Base-by-base conservation (phyloP, 768 basidiomycete genomes). In the Sarcomyxa edulis region DNA sequence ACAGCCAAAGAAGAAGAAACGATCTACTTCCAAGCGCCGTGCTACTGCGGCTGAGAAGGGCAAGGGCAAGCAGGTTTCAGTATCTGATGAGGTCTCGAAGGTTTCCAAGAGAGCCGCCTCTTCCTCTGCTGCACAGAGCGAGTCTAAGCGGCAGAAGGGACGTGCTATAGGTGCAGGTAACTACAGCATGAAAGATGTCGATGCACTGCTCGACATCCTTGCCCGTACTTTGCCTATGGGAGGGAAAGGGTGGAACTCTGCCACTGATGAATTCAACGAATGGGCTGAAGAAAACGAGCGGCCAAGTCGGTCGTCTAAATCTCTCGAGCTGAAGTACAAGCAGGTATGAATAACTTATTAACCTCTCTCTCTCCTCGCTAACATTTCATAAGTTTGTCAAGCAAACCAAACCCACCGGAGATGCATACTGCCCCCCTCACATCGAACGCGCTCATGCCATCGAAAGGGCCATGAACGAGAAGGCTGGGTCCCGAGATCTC, bases 331-430 rank as follows among this genome's bases (percentile, higher is more conserved):
- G 1, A 54, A 52, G 40, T 58, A 40, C 33, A 56, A 53, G 20
- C n/a, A 45, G 34, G 55, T 59, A 41, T 12, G 43, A n/a, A n/a
- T n/a, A n/a, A n/a, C n/a, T 42, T 16, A n/a, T 38, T 40, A 37
- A 26, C 20, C 20, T 25, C 15, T 43, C 37, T 32, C 18, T n/a
- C 32, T 32, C 16, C 16, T 28, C 7, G 34, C 22, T 43, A n/a
- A 42, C 37, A 15, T 27, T 35, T 25, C 39, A 45, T 25, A 42
- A 48, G 31, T 30, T 55, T 8, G 19, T 53, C 12, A 52, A 47
- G 20, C 48, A 44, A 20, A 9, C 5, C 12, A 55, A 59, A 46
- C 58, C 59, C 10, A 62, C 53, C 7, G 57, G 61, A 10, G 44
- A 43, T 42, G 54, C 50, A 2, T 24, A 46, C 0, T 53, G 53